Evolutionary conservation across 2,329 filamentous ascomycete species (phyloP).

Genomic region (Pseudophaeomoniella oleicola): DNA sequence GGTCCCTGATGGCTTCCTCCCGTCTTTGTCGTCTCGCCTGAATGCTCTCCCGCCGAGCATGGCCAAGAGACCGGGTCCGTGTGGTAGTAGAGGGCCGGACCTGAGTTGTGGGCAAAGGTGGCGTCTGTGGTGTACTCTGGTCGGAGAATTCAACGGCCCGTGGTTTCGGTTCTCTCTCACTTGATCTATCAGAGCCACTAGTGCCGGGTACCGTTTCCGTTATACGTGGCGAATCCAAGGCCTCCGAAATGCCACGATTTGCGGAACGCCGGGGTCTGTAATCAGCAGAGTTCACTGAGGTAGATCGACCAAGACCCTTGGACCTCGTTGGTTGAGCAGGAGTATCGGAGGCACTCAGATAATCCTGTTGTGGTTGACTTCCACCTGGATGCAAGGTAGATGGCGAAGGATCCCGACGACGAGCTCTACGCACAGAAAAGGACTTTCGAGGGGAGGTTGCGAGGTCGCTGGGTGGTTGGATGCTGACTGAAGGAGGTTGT

Average conservation of each 20-base stretch:
- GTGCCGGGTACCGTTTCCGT: slow-evolving; percentile 59
- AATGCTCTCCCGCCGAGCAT: slow-evolving; percentile 81
- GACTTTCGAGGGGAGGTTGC: slow-evolving; percentile 61
- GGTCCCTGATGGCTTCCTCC: slow-evolving; percentile 41
- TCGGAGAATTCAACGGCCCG: slow-evolving; percentile 25
- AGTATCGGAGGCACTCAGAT: slow-evolving; percentile 60
- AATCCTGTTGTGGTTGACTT: slow-evolving; percentile 56
- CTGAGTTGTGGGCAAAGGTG: slow-evolving; percentile 34
- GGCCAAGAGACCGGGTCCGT: slow-evolving; percentile 75
- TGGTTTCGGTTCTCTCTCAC: slow-evolving; percentile 28
- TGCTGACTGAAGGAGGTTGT: slow-evolving; percentile 61
- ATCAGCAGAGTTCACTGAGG: slow-evolving; percentile 83
- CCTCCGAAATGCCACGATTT: slow-evolving; percentile 39
- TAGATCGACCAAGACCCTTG: slow-evolving; percentile 66
- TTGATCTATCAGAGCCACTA: slow-evolving; percentile 66
- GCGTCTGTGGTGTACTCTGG: slow-evolving; percentile 36
- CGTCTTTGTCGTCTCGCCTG: slow-evolving; percentile 66
- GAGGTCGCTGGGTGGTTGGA: slow-evolving; percentile 61
- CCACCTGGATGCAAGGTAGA: slow-evolving; percentile 42
- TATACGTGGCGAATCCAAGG: slow-evolving; percentile 31
- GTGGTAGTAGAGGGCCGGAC: slow-evolving; percentile 46
- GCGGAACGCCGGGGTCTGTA: slow-evolving; percentile 49
- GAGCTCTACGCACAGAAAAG: slow-evolving; percentile 62
- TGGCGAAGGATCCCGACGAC: slow-evolving; percentile 38
- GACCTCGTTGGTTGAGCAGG: slow-evolving; percentile 33